Percentiles rank a stretch among this genome's conserved stretches.
Evolutionary conservation across 106 monocot species (phyloP).

Genomic region (Cymbidium sinense): DNA sequence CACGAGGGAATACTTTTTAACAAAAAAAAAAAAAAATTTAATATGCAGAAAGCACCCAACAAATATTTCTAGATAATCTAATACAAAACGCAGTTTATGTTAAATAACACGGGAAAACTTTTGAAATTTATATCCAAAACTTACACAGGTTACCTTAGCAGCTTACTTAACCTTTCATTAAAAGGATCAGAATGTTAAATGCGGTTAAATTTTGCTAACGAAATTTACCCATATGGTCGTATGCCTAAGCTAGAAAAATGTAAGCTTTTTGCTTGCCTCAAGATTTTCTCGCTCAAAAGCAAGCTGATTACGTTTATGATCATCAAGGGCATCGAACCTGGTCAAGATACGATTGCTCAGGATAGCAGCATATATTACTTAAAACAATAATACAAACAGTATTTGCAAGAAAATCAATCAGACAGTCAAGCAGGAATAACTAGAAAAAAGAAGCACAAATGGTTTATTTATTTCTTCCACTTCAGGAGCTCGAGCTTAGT

Average conservation of each 20-base stretch:
- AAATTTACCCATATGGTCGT: background rate
- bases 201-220: background rate
- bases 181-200: no score
- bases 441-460: background rate
- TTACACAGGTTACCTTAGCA: background rate
- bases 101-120: background rate
- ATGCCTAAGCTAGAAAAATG: background rate
- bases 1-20: background rate
- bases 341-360: slow-evolving; percentile 4
- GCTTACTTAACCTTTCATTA: no score
- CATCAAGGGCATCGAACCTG: slow-evolving; percentile 53
- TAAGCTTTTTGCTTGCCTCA: slow-evolving; percentile 31
- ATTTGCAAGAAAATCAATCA: background rate
- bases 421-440: background rate
- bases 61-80: background rate
- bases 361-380: background rate
- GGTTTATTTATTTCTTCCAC: background rate
- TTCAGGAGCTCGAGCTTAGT: background rate
- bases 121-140: background rate
- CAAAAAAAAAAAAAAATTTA: background rate
- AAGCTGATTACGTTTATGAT: slow-evolving; percentile 30
- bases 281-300: slow-evolving; percentile 35
- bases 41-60: background rate
- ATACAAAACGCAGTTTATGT: background rate
- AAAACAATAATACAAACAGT: background rate